phyloP scores from a whole-genome alignment of 2,329 filamentous ascomycete genomes.

The Colletotrichum nymphaeae region DNA sequence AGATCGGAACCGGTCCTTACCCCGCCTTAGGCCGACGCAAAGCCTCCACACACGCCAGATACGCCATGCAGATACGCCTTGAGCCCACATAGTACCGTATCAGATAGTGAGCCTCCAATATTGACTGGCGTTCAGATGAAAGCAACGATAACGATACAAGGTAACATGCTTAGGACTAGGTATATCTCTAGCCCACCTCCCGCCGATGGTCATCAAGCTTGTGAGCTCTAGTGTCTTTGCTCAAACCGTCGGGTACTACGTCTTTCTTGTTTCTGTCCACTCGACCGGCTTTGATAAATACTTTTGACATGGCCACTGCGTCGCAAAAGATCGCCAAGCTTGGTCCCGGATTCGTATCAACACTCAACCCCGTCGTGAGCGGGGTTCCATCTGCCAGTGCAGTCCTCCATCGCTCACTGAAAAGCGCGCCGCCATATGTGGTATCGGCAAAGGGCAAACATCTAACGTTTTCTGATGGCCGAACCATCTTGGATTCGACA shows the following conservation, averaged over 20 bases:
- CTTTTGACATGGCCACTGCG: not conserved
- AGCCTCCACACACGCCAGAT: slow-evolving; percentile 19
- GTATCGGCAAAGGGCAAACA: slow-evolving; percentile 33
- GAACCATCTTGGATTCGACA: slow-evolving; percentile 74
- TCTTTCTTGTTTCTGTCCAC: not conserved
- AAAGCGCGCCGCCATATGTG: slow-evolving; percentile 24
- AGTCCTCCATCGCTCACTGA: slow-evolving; percentile 35
- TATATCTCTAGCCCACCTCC: not conserved
- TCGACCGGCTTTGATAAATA: no score
- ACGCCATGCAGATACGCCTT: slow-evolving; percentile 12
- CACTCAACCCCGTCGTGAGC: no score
- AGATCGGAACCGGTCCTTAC: not conserved
- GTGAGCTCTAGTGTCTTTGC: no score
- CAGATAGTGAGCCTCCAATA: not conserved
- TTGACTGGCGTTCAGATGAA: not conserved
- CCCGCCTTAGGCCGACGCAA: not conserved
- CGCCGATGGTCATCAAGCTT: no score
- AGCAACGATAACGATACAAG: not conserved
- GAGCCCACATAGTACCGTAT: not conserved
- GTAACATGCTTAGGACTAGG: not conserved
- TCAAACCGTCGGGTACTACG: no score
- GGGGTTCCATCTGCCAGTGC: slow-evolving; percentile 7
- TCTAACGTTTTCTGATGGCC: slow-evolving; percentile 36
- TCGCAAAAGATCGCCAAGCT: not conserved
- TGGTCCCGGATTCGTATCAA: not conserved